Evolutionary conservation across 106 monocot species (phyloP).

Genomic region (Platanthera zijinensis): DNA sequence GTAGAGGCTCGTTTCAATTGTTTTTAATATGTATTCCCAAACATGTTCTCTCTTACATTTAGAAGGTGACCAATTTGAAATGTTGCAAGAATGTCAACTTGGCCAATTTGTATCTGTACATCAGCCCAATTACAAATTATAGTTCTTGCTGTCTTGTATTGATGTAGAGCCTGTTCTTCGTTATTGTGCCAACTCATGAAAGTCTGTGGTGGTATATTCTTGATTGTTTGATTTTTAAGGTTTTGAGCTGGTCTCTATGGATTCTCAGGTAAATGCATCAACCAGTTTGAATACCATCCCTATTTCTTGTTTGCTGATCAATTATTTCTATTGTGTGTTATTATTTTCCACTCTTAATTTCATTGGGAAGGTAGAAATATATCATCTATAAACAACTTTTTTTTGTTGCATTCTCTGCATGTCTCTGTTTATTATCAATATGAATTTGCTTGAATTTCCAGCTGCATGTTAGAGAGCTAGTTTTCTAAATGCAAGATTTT

Average conservation of each 20-base stretch:
- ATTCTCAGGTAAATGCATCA: not conserved
- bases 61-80: slow-evolving; percentile 1
- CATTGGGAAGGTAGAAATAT: not conserved
- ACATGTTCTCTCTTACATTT: not conserved
- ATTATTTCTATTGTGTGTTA: not conserved
- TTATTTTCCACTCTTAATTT: not conserved
- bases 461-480: no score
- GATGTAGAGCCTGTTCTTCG: not conserved
- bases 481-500: no score
- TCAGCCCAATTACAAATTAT: not conserved
- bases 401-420: not conserved
- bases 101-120: not conserved
- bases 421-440: not conserved
- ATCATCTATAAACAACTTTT: not conserved
- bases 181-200: not conserved
- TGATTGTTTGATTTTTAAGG: not conserved
- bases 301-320: not conserved
- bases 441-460: not conserved
- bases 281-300: not conserved
- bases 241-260: not conserved
- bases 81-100: not conserved
- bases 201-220: not conserved
- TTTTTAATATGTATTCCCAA: slow-evolving; percentile 1
- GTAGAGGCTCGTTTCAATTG: slow-evolving; percentile 1
- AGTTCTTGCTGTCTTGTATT: not conserved